Conservation (phyloP, 83 land plant genomes). For the Isoetes engelmannii region DNA sequence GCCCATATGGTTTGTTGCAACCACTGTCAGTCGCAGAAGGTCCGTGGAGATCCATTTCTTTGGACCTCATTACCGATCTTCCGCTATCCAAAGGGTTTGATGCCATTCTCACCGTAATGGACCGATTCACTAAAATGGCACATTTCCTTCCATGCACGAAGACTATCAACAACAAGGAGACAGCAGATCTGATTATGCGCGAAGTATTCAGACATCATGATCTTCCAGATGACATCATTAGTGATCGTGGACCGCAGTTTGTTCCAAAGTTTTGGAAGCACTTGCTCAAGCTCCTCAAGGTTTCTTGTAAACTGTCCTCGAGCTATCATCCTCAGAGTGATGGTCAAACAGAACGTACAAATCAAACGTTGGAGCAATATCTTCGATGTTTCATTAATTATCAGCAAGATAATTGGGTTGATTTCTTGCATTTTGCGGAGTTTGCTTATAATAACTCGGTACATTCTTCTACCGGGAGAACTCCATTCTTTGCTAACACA, state of each 20-base stretch:
- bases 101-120: neutral
- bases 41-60: neutral
- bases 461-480: neutral
- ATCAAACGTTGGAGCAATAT: neutral
- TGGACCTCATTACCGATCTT: neutral
- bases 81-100: neutral
- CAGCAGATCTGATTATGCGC: neutral
- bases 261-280: neutral
- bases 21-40: neutral
- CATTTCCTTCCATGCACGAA: constrained; percentile 1
- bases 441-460: neutral
- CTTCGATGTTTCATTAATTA: neutral
- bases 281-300: neutral
- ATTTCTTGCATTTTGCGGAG: neutral
- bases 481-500: neutral
- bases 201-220: neutral
- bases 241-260: neutral
- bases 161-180: neutral
- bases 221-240: neutral
- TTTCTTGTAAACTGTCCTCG: neutral
- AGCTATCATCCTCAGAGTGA: constrained; percentile 1
- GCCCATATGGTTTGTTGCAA: neutral
- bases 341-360: neutral
- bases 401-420: neutral
- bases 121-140: neutral